Evolutionary conservation across 1,139 yeast species (phyloP), one percentile per base, ranked within the genome.

Genomic region (Yamadazyma atlantica): DNA sequence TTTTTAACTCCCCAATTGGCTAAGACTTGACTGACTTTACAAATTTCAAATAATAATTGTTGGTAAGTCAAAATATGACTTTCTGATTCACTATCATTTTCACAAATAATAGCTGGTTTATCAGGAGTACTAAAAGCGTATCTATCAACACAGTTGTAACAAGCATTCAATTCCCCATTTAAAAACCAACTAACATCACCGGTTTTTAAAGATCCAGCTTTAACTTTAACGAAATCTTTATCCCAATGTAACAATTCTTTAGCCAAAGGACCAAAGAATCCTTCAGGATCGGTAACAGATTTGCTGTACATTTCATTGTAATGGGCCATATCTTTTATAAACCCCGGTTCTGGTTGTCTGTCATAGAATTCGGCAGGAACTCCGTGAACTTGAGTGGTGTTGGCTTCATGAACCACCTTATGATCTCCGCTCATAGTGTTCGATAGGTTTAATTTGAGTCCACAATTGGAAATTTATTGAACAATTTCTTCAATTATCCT

Each of bases 61-160:
- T 85, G 88, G 63, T 79, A 92, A 30, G 97, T 88, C 60, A 90
- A 74, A 43, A 66, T 73, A 57, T 78, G 74, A 51, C 82, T 78
- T 50, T 89, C 95, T 37, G 66, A 67, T 62, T 88, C 95, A 52
- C 86, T 94, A 62, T 92, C 98, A 40, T 97, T 97, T 70, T 92
- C 98, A 69, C 86, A 90, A 53, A 90, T 85, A 46, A 92, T 71
- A 43, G 98, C 98, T 25, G 80, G 75, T 70, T 89, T 88, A 58
- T 88, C 79, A 42, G 98, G 98, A 59, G 77, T 84, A 40, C 75
- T 75, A 49, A 85, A 76, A 8, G 98, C 98, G 59, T 88, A 95
- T 71, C 97, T 82, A 67, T 92, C 98, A 51, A 92, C 96, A 77
- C 96, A 86, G 73, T 92, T 92, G 72, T 84, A 90, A 43, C 88